Evolutionary conservation across 768 basidiomycete species (phyloP).

Genomic region (Mrakia blollopis): DNA sequence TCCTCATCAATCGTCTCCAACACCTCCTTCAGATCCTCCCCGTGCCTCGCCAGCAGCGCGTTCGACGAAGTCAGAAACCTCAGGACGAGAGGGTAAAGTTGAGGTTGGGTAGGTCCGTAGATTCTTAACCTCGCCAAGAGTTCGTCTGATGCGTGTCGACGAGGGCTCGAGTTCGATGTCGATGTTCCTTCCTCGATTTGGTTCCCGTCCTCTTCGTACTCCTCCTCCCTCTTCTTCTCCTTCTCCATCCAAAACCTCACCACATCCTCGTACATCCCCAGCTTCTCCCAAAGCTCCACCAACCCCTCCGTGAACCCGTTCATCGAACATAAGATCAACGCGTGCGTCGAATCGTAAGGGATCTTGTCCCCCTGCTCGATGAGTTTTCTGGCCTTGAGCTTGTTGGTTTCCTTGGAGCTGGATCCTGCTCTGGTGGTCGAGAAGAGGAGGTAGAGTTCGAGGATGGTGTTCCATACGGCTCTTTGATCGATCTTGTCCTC

Average conservation of each 20-base stretch:
- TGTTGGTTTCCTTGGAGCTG: constrained; percentile 38
- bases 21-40: constrained; percentile 63
- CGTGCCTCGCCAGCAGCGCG: constrained; percentile 65
- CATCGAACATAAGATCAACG: constrained; percentile 88
- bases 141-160: constrained; percentile 48
- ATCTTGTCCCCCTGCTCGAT: constrained; percentile 51
- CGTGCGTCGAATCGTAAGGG: constrained; percentile 85
- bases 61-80: constrained; percentile 81
- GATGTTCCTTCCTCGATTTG: too few relatives aligned
- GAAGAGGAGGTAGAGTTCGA: constrained; percentile 75
- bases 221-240: constrained; percentile 40
- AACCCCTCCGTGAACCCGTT: constrained; percentile 74
- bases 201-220: background rate
- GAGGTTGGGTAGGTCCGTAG: constrained; percentile 67
- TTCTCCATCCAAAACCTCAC: constrained; percentile 87
- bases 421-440: constrained; percentile 34
- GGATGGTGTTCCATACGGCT: constrained; percentile 89
- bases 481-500: constrained; percentile 61
- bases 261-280: constrained; percentile 95
- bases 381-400: constrained; percentile 67
- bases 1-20: constrained; percentile 74
- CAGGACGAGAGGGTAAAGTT: constrained; percentile 80
- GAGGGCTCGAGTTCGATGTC: constrained; percentile 37
- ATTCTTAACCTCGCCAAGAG: constrained; percentile 67
- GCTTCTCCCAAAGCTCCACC: constrained; percentile 82